A percentile compares a stretch with the other conserved stretches of the same genome.
phyloP scores from a whole-genome alignment of 2,329 filamentous ascomycete species.

The Gnomoniopsis smithogilvyi region DNA sequence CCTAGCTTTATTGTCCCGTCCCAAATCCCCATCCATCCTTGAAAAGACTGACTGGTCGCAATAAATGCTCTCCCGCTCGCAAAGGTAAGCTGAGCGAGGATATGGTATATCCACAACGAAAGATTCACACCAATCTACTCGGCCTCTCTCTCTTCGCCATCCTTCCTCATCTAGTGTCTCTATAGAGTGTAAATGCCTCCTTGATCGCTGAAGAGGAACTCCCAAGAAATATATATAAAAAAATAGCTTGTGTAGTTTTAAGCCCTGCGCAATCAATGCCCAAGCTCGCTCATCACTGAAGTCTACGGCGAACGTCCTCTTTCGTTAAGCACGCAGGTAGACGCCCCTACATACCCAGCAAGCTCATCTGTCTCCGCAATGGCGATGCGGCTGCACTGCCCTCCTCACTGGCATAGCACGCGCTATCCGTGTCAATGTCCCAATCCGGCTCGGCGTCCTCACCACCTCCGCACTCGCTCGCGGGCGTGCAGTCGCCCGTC shows the following conservation, averaged over 20 bases:
- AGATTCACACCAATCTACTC: not conserved
- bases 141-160: not conserved
- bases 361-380: conserved; percentile 69
- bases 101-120: conserved; percentile 8
- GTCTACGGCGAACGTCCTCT: too few relatives aligned
- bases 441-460: conserved; percentile 60
- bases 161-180: not conserved
- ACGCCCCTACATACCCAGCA: conserved; percentile 59
- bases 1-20: not conserved
- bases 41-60: not conserved
- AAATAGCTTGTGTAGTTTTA: not conserved
- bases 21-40: not conserved
- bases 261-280: not conserved
- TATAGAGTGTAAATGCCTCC: conserved; percentile 1
- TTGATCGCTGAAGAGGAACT: not conserved
- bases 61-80: conserved; percentile 7
- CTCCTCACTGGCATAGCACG: conserved; percentile 69
- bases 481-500: conserved; percentile 32
- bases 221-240: too few relatives aligned
- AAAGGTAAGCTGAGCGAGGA: not conserved
- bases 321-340: too few relatives aligned
- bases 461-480: conserved; percentile 38
- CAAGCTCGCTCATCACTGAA: not conserved
- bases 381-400: conserved; percentile 66
- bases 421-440: conserved; percentile 91